These are phyloP conservation scores for Endoconidiophora laricicola DNA, from an alignment of 2,329 filamentous ascomycete genomes.

Conservation along the genomic window DNA sequence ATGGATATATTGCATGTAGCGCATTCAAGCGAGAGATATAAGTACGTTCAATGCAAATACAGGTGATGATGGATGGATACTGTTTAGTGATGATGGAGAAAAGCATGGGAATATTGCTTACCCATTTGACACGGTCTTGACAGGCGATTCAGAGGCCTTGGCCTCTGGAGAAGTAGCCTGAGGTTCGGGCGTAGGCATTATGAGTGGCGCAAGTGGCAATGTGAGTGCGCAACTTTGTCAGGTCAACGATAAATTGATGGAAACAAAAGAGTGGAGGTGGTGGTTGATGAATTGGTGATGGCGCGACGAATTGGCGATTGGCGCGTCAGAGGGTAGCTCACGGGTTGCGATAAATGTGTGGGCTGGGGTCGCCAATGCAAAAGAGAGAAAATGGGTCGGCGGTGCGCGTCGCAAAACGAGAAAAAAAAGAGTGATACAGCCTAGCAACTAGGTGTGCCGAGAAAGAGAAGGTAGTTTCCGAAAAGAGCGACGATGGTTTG, in stretches of 20 bases:
- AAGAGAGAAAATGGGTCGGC: neutral
- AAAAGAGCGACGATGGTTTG: no score
- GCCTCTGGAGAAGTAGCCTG: conserved; percentile 1
- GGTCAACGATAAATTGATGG: conserved; percentile 1
- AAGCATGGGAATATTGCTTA: conserved; percentile 11
- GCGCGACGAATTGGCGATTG: neutral
- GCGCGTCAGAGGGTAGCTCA: neutral
- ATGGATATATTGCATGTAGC: no score
- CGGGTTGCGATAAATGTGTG: neutral
- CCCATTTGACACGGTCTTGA: conserved; percentile 9
- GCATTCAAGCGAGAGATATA: no score
- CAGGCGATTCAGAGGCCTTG: conserved; percentile 6
- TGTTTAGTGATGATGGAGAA: conserved; percentile 6
- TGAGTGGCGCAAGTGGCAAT: no score
- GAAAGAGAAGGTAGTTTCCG: no score
- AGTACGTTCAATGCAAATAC: no score
- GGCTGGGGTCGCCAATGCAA: neutral
- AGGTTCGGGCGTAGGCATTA: conserved; percentile 11
- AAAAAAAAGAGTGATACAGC: neutral
- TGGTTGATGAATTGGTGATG: neutral
- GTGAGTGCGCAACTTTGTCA: no score
- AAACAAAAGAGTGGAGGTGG: neutral
- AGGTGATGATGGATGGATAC: no score
- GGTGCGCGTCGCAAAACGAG: neutral
- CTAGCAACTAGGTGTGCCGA: no score